Evolutionary conservation across 2,329 filamentous ascomycete genomes (phyloP), one percentile per base, ranked within the genome.

Genomic region (Sporothrix protearum): DNA sequence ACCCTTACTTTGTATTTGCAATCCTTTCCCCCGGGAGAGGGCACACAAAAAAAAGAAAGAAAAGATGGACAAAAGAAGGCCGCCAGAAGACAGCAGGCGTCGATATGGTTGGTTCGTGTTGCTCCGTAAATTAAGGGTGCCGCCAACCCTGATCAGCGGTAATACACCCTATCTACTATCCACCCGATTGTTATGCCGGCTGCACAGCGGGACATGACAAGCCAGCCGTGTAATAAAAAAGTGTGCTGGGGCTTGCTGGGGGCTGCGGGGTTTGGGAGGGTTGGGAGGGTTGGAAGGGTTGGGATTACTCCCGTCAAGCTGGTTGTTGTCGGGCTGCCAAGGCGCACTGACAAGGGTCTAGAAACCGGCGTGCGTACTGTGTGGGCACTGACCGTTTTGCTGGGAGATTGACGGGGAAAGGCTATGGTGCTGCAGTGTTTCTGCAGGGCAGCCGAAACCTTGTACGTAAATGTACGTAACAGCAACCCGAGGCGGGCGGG

Each of bases 381-480:
- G 28, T 51, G 68, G 28, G 68, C 55, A 47, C 68, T 70, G 68
- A 70, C 68, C 39, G 61, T 28, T 39, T 70, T 53, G 42, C 75
- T 75, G 68, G 28, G 22, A 33, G 22, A 14, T 47, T 42, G 51
- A 25, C 25, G n/a, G 67, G 67, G 51, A 16, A 42, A 25, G 57
- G n/a, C 22, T 64, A 36, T 28, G 8, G 53, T 30, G 22, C 49
- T 69, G 53, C 42, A 47, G 42, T 47, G 42, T 19, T 47, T 16
- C 42, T 47, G 42, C 55, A 61, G 53, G 68, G 39, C 53, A 33
- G 25, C 53, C 25, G 55, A 51, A 61, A 61, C 12, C 16, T 69
- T 73, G 78, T 78, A 79, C 78, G 77, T 79, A 79, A 78, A 71
- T 77, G 72, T 78, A 76, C 76, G 75, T 78, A 78, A 78, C 49